Conservation (phyloP, 2,329 filamentous ascomycete species). For the Colletotrichum sp. region DNA sequence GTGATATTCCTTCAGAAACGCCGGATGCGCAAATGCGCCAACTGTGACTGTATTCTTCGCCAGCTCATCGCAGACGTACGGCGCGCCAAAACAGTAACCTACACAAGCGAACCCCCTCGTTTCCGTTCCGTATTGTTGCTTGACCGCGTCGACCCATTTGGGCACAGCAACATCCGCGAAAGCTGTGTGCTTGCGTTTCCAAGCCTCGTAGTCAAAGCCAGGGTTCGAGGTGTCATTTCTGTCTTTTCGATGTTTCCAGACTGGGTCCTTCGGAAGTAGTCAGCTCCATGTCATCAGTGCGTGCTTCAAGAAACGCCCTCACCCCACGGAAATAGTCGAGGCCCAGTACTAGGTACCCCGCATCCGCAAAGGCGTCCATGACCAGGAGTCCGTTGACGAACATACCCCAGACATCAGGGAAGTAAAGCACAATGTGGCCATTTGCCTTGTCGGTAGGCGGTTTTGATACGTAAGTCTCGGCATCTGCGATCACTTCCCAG, state of each 20-base stretch:
- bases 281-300: neutral
- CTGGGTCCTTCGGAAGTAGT: constrained; percentile 37
- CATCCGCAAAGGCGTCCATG: neutral
- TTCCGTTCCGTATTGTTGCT: constrained; percentile 35
- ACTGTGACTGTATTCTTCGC: neutral
- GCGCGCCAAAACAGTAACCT: constrained; percentile 46
- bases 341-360: neutral
- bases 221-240: constrained; percentile 33
- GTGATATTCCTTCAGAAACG: neutral
- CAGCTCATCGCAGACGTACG: constrained; percentile 43
- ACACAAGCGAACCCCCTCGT: constrained; percentile 42
- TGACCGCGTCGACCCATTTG: constrained; percentile 45
- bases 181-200: constrained; percentile 47
- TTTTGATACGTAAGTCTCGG: neutral
- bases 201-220: constrained; percentile 51
- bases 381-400: neutral
- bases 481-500: neutral
- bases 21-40: neutral
- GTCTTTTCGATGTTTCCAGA: constrained; percentile 42
- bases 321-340: neutral
- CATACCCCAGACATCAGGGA: neutral
- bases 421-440: neutral
- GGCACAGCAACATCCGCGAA: constrained; percentile 49
- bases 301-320: neutral
- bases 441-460: neutral